phyloP scores from a whole-genome alignment of 2,329 filamentous ascomycete genomes.

The Balansia obtecta region DNA sequence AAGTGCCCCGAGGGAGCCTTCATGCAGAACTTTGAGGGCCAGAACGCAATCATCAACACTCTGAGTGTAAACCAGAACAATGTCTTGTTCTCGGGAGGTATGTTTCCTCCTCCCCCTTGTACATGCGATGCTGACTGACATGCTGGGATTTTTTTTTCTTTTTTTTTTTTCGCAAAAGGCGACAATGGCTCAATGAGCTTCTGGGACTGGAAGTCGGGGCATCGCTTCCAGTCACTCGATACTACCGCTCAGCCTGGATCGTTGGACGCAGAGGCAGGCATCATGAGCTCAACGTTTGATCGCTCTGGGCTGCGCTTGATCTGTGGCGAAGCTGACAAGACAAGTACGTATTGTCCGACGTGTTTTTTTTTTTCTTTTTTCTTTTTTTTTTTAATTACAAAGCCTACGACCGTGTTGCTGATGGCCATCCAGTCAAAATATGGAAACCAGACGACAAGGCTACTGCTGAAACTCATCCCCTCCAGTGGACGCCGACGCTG shows the following conservation, averaged over 20 bases:
- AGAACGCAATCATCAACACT: slow-evolving; percentile 94
- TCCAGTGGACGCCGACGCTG: slow-evolving; percentile 82
- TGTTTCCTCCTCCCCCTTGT: too few species aligned
- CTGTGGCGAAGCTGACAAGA: slow-evolving; percentile 93
- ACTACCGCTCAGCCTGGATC: slow-evolving; percentile 90
- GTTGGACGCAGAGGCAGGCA: slow-evolving; percentile 82
- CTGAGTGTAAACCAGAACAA: slow-evolving; percentile 89
- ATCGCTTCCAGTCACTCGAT: slow-evolving; percentile 81
- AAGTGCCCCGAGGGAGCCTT: slow-evolving; percentile 96
- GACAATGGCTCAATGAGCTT: slow-evolving; percentile 96
- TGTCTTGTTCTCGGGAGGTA: slow-evolving; percentile 78
- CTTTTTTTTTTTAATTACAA: too few species aligned
- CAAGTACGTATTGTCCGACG: slow-evolving; percentile 38
- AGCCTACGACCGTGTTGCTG: slow-evolving; percentile 21
- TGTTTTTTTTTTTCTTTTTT: too few species aligned
- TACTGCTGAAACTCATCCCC: slow-evolving; percentile 78
- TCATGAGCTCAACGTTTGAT: slow-evolving; percentile 92
- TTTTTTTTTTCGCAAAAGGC: slow-evolving; percentile 28
- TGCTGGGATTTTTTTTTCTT: too few species aligned
- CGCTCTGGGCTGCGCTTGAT: slow-evolving; percentile 79
- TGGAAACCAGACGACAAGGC: slow-evolving; percentile 92
- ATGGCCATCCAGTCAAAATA: slow-evolving; percentile 68
- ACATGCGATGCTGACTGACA: too few species aligned
- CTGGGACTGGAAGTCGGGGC: slow-evolving; percentile 97
- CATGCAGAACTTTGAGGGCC: slow-evolving; percentile 98